Conservation (phyloP, 768 basidiomycete species). For the Kwoniella shandongensis region DNA sequence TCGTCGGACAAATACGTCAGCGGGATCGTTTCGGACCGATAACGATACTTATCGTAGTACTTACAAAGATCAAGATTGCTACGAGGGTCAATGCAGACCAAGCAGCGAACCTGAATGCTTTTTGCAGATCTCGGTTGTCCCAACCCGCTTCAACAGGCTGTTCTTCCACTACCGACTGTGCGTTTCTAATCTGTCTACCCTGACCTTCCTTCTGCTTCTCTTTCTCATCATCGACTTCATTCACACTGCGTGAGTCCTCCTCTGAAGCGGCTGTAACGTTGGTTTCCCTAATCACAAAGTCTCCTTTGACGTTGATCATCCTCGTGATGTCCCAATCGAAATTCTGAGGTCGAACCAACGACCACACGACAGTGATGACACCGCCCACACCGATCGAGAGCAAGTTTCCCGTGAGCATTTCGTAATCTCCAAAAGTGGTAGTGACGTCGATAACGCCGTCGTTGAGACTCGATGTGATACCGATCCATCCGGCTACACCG, state of each 20-base stretch:
- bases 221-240: neutral
- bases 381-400: constrained; percentile 77
- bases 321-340: constrained; percentile 80
- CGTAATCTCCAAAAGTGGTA: constrained; percentile 49
- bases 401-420: constrained; percentile 87
- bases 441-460: constrained; percentile 68
- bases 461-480: constrained; percentile 71
- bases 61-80: constrained; percentile 27
- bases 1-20: no score
- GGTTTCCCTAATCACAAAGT: neutral
- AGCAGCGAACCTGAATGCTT: constrained; percentile 78
- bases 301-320: constrained; percentile 62
- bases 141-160: constrained; percentile 60
- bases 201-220: neutral
- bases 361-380: constrained; percentile 67
- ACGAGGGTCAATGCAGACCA: constrained; percentile 57
- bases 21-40: no score
- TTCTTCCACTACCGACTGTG: constrained; percentile 21
- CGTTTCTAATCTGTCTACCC: constrained; percentile 4
- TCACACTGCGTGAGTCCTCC: neutral
- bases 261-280: neutral
- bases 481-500: constrained; percentile 81
- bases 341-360: constrained; percentile 73
- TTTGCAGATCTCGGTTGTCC: constrained; percentile 65
- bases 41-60: no score